Evolutionary conservation across 2,329 filamentous ascomycete genomes (phyloP).

Genomic region (Berkeleyomyces rouxiae): DNA sequence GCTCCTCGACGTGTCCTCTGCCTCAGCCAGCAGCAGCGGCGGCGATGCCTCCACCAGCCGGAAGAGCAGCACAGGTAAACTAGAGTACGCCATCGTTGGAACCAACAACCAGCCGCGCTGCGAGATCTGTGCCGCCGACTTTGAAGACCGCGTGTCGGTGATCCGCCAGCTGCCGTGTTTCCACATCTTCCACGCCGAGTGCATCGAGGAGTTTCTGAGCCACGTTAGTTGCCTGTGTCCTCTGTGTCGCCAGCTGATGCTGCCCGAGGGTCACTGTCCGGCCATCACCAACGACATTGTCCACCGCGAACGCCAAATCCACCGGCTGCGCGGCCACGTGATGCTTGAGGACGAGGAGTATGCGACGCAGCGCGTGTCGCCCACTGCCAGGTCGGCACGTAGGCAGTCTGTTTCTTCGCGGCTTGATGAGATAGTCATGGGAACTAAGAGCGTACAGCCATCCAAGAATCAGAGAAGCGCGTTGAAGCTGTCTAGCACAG

Average conservation of each 20-base stretch:
- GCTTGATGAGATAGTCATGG: neutral
- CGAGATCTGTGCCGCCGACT: slow-evolving; percentile 79
- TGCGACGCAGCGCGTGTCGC: neutral
- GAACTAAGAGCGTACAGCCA: neutral
- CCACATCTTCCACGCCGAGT: slow-evolving; percentile 86
- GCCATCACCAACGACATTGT: slow-evolving; percentile 76
- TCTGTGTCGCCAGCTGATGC: slow-evolving; percentile 69
- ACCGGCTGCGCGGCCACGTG: slow-evolving; percentile 39
- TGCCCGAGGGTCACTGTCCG: slow-evolving; percentile 52
- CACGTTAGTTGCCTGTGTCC: slow-evolving; percentile 76
- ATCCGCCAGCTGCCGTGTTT: slow-evolving; percentile 79
- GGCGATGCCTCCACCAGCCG: neutral
- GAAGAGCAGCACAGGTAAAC: slow-evolving; percentile 3
- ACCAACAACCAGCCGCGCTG: slow-evolving; percentile 64
- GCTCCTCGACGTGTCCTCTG: slow-evolving; percentile 4
- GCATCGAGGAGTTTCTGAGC: slow-evolving; percentile 71
- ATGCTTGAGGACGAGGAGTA: slow-evolving; percentile 24
- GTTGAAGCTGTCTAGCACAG: neutral
- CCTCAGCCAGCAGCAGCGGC: slow-evolving; percentile 19
- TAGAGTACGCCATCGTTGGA: slow-evolving; percentile 19
- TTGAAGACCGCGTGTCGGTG: slow-evolving; percentile 47
- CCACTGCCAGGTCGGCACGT: neutral
- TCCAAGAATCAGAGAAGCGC: neutral
- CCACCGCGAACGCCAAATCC: slow-evolving; percentile 55
- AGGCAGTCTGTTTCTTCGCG: neutral